Conservation (phyloP, 2,329 filamentous ascomycete species). For the Alternaria triticimaculans region DNA sequence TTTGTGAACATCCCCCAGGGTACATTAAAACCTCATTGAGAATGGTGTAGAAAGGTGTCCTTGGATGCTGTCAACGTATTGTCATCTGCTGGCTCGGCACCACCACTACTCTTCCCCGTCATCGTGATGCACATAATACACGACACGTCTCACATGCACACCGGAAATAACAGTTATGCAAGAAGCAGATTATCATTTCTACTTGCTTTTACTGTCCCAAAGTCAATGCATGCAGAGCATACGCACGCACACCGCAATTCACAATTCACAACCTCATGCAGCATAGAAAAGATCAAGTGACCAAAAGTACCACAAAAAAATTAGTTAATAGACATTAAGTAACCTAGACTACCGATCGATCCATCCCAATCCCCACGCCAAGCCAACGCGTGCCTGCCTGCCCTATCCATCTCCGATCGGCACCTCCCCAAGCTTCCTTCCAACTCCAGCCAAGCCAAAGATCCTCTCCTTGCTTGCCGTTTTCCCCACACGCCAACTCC, state of each 20-base stretch:
- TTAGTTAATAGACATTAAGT: background rate
- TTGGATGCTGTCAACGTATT: background rate
- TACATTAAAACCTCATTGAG: too few species aligned
- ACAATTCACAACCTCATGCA: background rate
- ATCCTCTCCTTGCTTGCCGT: background rate
- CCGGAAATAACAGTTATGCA: background rate
- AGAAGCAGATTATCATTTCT: background rate
- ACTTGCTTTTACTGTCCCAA: background rate
- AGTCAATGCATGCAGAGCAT: background rate
- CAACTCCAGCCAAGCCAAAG: background rate
- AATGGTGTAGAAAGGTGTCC: background rate
- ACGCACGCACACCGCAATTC: background rate
- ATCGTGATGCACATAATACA: background rate
- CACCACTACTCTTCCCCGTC: background rate
- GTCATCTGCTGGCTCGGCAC: background rate
- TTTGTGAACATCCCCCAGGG: background rate
- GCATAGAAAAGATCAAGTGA: background rate
- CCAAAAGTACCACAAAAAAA: background rate
- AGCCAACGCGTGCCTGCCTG: conserved; percentile 5
- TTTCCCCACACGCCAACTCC: background rate
- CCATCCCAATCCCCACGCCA: background rate
- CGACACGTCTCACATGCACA: background rate
- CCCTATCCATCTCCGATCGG: background rate
- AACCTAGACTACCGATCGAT: conserved; percentile 1
- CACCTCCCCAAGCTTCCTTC: background rate